phyloP scores from a whole-genome alignment of 129 eudicot genomes.

The Artemisia annua region DNA sequence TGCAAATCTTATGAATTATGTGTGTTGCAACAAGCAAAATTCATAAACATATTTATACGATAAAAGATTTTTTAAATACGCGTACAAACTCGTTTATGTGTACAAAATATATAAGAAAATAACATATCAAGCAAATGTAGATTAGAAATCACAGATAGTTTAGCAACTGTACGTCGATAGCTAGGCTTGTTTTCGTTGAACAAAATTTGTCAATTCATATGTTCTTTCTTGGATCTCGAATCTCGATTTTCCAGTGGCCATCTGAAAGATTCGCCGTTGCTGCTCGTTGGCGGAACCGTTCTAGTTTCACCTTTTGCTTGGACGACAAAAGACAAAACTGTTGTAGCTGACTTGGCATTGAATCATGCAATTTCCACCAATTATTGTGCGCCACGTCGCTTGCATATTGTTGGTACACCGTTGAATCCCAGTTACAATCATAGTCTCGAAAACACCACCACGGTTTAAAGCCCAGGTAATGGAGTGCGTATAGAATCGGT shows the following conservation, averaged over 20 bases:
- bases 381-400: slow-evolving; percentile 53
- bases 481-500: slow-evolving; percentile 51
- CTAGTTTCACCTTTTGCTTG: slow-evolving; percentile 51
- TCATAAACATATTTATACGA: too few relatives aligned
- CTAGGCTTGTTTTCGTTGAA: slow-evolving; percentile 45
- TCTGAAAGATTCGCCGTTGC: slow-evolving; percentile 51
- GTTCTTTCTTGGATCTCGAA: slow-evolving; percentile 44
- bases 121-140: too few relatives aligned
- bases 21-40: too few relatives aligned
- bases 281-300: slow-evolving; percentile 52
- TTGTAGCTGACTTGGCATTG: slow-evolving; percentile 56
- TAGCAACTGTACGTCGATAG: background rate
- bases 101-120: too few relatives aligned
- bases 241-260: slow-evolving; percentile 60
- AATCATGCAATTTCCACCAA: slow-evolving; percentile 76
- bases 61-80: too few relatives aligned
- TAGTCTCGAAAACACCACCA: slow-evolving; percentile 69
- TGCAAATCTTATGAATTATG: too few relatives aligned
- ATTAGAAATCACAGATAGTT: background rate
- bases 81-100: too few relatives aligned
- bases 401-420: slow-evolving; percentile 49
- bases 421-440: slow-evolving; percentile 67
- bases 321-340: slow-evolving; percentile 54
- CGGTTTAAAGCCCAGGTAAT: slow-evolving; percentile 62
- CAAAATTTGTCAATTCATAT: slow-evolving; percentile 57